Conservation (phyloP, 495 filamentous ascomycete genomes). For the Neurospora tetraspora region DNA sequence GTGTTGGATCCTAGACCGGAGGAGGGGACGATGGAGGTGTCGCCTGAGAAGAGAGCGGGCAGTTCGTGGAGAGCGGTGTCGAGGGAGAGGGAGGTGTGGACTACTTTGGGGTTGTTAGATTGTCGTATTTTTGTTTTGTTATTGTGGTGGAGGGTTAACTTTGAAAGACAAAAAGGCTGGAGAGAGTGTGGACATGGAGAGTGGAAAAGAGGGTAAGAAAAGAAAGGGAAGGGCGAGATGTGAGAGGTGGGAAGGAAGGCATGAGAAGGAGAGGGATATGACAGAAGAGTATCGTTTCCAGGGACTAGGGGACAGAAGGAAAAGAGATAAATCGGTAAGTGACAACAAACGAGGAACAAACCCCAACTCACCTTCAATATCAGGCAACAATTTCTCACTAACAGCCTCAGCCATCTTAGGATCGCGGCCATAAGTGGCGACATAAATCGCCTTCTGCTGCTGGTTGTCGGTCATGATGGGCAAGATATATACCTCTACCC, state of each 20-base stretch:
- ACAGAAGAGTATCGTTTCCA: too few species aligned
- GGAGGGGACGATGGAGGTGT: conserved; percentile 7
- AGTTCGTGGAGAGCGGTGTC: conserved; percentile 17
- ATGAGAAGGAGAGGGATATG: too few species aligned
- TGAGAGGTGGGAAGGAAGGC: too few species aligned
- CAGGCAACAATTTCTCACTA: conserved; percentile 19
- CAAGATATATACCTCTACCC: background rate
- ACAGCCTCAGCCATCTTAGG: conserved; percentile 19
- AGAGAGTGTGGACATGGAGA: too few species aligned
- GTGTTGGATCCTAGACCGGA: conserved; percentile 19
- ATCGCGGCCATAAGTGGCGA: conserved; percentile 22
- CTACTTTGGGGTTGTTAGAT: conserved; percentile 5
- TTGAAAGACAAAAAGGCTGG: too few species aligned
- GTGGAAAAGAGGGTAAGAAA: too few species aligned
- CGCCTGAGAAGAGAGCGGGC: conserved; percentile 18
- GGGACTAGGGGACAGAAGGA: too few species aligned
- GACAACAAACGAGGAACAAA: background rate
- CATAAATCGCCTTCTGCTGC: conserved; percentile 12
- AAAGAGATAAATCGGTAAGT: too few species aligned
- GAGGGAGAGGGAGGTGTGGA: conserved; percentile 20
- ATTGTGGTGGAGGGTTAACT: too few species aligned
- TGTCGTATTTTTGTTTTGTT: too few species aligned
- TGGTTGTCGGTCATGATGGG: conserved; percentile 1
- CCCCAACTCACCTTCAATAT: conserved; percentile 16
- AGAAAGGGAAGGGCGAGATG: too few species aligned